Conservation (phyloP, 2,329 filamentous ascomycete species). For the Capronia epimyces region DNA sequence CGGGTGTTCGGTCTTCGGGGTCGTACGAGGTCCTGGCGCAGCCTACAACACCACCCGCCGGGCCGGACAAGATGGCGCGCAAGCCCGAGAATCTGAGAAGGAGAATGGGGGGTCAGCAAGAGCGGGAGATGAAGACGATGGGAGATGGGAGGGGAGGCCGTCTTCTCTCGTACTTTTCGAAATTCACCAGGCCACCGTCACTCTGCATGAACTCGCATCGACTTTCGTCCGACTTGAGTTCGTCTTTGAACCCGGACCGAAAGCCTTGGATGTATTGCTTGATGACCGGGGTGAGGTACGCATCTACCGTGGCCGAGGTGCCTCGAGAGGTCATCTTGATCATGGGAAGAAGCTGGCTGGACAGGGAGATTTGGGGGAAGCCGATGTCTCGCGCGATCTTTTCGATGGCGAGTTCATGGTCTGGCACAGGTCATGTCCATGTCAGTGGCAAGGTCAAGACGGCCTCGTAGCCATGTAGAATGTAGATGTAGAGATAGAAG, state of each 20-base stretch:
- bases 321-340: slow-evolving; percentile 74
- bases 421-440: slow-evolving; percentile 37
- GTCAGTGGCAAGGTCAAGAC: slow-evolving; percentile 1
- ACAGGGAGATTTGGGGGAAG: slow-evolving; percentile 66
- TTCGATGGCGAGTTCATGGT: slow-evolving; percentile 76
- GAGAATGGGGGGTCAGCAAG: slow-evolving; percentile 56
- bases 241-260: slow-evolving; percentile 64
- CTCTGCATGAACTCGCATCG: slow-evolving; percentile 94
- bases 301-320: slow-evolving; percentile 71
- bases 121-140: slow-evolving; percentile 50
- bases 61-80: slow-evolving; percentile 79
- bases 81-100: slow-evolving; percentile 67
- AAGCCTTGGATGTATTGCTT: slow-evolving; percentile 61
- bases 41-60: slow-evolving; percentile 62
- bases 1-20: slow-evolving; percentile 64
- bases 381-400: slow-evolving; percentile 72
- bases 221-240: slow-evolving; percentile 64
- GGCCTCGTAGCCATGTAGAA: no score
- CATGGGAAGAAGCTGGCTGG: slow-evolving; percentile 76
- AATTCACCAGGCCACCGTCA: slow-evolving; percentile 59
- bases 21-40: slow-evolving; percentile 65
- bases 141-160: neutral
- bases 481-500: slow-evolving; percentile 18
- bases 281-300: slow-evolving; percentile 73
- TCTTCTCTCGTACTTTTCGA: slow-evolving; percentile 29